A percentile compares a stretch with the other conserved stretches of the same genome.
phyloP scores from a whole-genome alignment of 1,284 basidiomycete genomes.

The Phellopilus nigrolimitatus region DNA sequence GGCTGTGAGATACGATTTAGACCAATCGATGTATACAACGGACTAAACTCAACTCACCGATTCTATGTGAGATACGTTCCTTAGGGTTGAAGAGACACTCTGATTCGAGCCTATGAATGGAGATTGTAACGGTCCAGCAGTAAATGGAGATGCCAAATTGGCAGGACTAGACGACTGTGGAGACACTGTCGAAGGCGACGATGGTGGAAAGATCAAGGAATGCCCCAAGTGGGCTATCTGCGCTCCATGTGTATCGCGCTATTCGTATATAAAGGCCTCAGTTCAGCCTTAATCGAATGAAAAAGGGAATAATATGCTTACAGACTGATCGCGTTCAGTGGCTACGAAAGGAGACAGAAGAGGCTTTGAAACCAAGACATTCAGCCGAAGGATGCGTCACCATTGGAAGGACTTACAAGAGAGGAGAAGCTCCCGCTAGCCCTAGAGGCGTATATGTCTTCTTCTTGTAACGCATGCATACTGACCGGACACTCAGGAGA shows the following conservation, averaged over 20 bases:
- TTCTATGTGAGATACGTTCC: not conserved
- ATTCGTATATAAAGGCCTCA: no score
- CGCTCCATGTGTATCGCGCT: not conserved
- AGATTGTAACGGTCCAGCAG: not conserved
- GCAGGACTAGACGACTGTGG: not conserved
- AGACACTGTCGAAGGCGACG: conserved; percentile 1
- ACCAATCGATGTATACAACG: no score
- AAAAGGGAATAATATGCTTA: not conserved
- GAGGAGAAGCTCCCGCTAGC: not conserved
- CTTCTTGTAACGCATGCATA: no score
- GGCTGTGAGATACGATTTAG: no score
- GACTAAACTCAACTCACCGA: no score
- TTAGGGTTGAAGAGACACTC: not conserved
- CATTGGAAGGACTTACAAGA: not conserved
- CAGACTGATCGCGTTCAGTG: not conserved
- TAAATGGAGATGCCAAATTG: not conserved
- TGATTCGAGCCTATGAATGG: not conserved
- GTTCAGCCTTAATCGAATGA: no score
- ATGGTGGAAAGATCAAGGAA: not conserved
- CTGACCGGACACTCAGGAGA: no score
- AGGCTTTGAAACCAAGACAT: not conserved
- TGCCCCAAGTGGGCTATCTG: not conserved
- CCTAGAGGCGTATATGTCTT: no score
- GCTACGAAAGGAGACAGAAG: conserved; percentile 8
- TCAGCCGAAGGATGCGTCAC: not conserved